These are phyloP conservation scores for Phalaenopsis hybrid DNA, from an alignment of 116 monocot species.

Conservation along the genomic window DNA sequence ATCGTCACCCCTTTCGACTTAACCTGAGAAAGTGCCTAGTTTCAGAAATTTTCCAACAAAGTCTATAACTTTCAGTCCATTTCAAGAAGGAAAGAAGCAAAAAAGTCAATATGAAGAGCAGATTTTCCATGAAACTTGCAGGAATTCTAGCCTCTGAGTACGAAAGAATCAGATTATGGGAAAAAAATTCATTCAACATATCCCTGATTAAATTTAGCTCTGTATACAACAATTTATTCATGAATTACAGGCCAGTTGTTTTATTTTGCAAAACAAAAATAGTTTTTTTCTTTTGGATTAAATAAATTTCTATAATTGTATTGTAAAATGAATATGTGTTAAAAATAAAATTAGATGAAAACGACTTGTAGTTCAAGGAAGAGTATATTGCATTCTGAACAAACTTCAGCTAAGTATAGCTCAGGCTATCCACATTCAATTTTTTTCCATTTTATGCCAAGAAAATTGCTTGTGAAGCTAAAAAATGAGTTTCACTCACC, in stretches of 20 bases:
- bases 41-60: neutral
- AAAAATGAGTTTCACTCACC: no score
- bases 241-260: neutral
- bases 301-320: neutral
- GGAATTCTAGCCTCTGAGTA: neutral
- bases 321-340: neutral
- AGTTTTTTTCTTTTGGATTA: neutral
- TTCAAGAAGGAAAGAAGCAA: neutral
- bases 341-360: neutral
- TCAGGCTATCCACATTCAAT: no score
- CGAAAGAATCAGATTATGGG: neutral
- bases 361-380: neutral
- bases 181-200: neutral
- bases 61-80: neutral
- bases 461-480: no score
- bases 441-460: no score
- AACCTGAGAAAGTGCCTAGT: slow-evolving; percentile 27
- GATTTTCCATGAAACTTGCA: neutral
- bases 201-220: neutral
- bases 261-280: neutral
- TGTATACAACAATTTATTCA: neutral
- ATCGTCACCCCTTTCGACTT: slow-evolving; percentile 95
- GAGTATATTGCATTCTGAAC: neutral
- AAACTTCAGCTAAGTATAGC: no score
- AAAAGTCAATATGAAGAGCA: no score